Percentiles rank a stretch among this genome's conserved stretches.
phyloP scores from a whole-genome alignment of 257 asterid genomes.

The Solanum virginianum region DNA sequence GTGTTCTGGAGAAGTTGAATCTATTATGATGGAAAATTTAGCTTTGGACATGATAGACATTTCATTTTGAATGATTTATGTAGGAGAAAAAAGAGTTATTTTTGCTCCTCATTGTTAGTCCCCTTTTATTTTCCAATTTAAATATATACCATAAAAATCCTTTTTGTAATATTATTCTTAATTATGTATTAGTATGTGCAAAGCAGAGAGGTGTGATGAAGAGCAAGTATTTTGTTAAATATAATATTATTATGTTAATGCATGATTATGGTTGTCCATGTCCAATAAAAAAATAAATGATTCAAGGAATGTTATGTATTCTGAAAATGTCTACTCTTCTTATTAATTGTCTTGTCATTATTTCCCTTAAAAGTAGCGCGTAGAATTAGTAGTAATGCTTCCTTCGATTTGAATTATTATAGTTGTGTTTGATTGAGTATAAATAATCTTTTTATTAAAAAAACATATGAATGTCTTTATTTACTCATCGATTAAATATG shows the following conservation, averaged over 20 bases:
- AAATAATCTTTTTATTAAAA: no score
- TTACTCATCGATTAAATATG: no score
- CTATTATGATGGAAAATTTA: slow-evolving; percentile 62
- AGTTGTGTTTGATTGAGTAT: background rate
- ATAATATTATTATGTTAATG: background rate
- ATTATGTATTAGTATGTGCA: background rate
- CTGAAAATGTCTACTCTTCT: background rate
- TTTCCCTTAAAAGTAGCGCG: background rate
- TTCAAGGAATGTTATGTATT: background rate
- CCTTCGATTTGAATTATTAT: background rate
- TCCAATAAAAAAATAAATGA: background rate
- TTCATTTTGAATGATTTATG: slow-evolving; percentile 15
- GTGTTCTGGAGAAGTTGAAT: slow-evolving; percentile 50
- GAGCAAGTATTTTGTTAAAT: background rate
- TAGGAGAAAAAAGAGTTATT: background rate
- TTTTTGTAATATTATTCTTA: background rate
- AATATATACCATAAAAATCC: background rate
- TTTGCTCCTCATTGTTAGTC: background rate
- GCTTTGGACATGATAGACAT: slow-evolving; percentile 55
- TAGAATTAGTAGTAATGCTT: background rate
- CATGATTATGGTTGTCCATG: background rate
- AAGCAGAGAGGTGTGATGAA: background rate
- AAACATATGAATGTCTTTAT: no score
- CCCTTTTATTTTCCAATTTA: background rate
- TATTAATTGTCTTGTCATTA: background rate